phyloP scores from a whole-genome alignment of 352 stramenopile species.

The Globisporangium abappressorium region DNA sequence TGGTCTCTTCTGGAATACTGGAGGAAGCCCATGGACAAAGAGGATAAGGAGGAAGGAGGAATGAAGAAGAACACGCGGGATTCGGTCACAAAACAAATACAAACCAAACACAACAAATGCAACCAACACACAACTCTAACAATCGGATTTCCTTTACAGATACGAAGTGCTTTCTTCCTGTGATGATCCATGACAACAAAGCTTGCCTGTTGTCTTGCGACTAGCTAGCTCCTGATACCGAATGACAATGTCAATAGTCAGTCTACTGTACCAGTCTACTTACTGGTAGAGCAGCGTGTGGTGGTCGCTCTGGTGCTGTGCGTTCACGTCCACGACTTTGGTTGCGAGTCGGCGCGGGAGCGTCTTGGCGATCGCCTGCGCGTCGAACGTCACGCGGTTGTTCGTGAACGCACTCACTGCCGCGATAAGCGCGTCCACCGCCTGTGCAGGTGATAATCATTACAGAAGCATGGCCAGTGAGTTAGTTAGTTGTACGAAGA shows the following conservation, averaged over 20 bases:
- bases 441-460: conserved; percentile 9
- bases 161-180: background rate
- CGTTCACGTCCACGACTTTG: conserved; percentile 20
- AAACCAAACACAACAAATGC: background rate
- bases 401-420: conserved; percentile 36
- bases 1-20: background rate
- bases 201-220: background rate
- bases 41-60: background rate
- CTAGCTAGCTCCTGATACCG: background rate
- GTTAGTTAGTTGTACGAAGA: background rate
- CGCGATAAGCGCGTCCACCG: conserved; percentile 33
- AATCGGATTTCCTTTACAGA: background rate
- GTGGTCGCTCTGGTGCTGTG: conserved; percentile 24
- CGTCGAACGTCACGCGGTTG: conserved; percentile 32
- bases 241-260: background rate
- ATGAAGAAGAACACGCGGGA: background rate
- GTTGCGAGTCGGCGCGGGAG: conserved; percentile 31
- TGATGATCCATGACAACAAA: background rate
- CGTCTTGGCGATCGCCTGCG: conserved; percentile 26
- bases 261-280: conserved; percentile 4
- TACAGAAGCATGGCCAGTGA: no score
- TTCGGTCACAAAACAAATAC: background rate
- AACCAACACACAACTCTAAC: background rate
- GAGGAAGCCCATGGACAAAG: background rate
- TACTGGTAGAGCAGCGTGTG: conserved; percentile 45